Evolutionary conservation across 106 monocot species (phyloP).

Genomic region (Narthecium ossifragum): DNA sequence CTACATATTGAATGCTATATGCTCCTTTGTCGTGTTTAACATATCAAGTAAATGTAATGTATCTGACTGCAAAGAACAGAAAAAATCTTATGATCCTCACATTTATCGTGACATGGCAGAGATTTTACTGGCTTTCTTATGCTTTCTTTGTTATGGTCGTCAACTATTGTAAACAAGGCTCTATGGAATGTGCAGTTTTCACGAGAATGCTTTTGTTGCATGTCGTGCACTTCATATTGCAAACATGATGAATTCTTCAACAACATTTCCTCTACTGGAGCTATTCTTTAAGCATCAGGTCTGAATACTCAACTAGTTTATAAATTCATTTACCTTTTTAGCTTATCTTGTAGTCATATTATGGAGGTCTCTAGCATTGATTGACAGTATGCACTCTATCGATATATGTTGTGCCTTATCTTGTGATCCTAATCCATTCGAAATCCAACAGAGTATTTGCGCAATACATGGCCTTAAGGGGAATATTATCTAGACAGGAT

Average conservation of each 20-base stretch:
- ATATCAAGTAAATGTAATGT: too few species aligned
- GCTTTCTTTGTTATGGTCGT: background rate
- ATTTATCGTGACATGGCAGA: background rate
- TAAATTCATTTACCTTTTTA: background rate
- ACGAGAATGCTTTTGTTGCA: constrained; percentile 33
- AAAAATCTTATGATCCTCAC: too few species aligned
- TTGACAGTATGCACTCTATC: background rate
- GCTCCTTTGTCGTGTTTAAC: background rate
- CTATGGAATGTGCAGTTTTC: constrained; percentile 25
- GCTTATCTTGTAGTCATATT: background rate
- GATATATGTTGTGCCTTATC: background rate
- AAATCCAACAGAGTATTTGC: background rate
- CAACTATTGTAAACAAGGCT: background rate
- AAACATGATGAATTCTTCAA: constrained; percentile 35
- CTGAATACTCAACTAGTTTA: background rate
- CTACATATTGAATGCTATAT: background rate
- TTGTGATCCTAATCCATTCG: background rate
- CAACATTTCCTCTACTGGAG: constrained; percentile 36
- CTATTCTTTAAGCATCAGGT: constrained; percentile 44
- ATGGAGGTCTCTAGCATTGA: background rate
- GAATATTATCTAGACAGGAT: too few species aligned
- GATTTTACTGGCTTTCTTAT: background rate
- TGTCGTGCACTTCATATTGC: constrained; percentile 45
- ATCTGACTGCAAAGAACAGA: too few species aligned
- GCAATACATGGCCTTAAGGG: too few species aligned